These are phyloP conservation scores for Coemansia javaensis DNA, from an alignment of 192 early-diverging fungal species.

Conservation along the genomic window DNA sequence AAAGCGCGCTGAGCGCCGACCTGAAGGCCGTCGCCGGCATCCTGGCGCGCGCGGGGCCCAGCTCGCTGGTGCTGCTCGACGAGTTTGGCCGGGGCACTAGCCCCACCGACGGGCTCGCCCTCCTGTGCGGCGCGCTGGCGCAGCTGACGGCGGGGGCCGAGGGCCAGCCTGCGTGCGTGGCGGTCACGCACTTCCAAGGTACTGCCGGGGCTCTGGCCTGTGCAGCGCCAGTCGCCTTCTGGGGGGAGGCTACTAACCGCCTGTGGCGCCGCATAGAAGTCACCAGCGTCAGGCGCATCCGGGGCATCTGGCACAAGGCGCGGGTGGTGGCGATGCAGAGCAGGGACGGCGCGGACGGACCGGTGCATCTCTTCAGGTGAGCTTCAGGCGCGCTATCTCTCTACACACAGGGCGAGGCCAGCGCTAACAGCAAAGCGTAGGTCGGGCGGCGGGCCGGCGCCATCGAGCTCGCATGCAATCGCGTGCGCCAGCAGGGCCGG, in stretches of 20 bases:
- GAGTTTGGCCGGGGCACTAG: conserved; percentile 45
- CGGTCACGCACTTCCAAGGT: conserved; percentile 89
- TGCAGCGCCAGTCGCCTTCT: too few relatives aligned
- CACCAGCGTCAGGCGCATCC: conserved; percentile 1
- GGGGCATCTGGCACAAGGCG: conserved; percentile 6
- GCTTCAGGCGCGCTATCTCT: too few relatives aligned
- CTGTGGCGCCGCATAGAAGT: conserved; percentile 31
- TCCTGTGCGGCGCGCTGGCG: conserved; percentile 70
- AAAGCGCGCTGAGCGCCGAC: conserved; percentile 30
- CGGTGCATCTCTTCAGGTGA: conserved; percentile 30
- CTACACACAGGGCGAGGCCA: too few relatives aligned
- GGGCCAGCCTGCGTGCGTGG: conserved; percentile 63
- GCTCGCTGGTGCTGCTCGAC: conserved; percentile 31
- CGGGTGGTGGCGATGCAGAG: conserved; percentile 14
- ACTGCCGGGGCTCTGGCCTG: too few relatives aligned
- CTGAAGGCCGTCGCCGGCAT: conserved; percentile 11
- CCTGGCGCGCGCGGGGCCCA: conserved; percentile 1
- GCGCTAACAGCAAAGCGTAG: neutral
- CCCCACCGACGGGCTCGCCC: conserved; percentile 65
- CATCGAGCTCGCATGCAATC: conserved; percentile 6
- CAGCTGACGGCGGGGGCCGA: conserved; percentile 46
- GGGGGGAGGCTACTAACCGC: too few relatives aligned
- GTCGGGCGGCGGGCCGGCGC: neutral
- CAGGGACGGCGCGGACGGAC: conserved; percentile 8
- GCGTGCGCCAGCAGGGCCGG: conserved; percentile 26